These are phyloP conservation scores for Candida sp. DNA, from an alignment of 1,139 yeast genomes.

Conservation along the genomic window DNA sequence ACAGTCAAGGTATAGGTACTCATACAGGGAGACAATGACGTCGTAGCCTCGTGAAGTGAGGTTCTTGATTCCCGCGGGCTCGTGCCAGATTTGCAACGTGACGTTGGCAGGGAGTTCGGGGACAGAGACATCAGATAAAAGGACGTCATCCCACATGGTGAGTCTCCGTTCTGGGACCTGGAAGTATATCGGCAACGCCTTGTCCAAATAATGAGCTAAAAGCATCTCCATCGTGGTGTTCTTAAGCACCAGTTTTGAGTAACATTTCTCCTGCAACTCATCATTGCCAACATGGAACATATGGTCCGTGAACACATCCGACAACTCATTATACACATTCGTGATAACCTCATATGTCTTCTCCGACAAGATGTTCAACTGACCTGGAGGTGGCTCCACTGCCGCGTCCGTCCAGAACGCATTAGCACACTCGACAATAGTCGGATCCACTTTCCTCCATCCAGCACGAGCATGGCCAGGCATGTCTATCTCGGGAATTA, in stretches of 20 bases:
- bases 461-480: slow-evolving; percentile 56
- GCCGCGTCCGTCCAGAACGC: slow-evolving; percentile 32
- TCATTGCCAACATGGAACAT: slow-evolving; percentile 53
- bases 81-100: slow-evolving; percentile 47
- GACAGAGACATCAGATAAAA: slow-evolving; percentile 27
- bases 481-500: slow-evolving; percentile 52
- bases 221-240: slow-evolving; percentile 30
- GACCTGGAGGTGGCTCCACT: slow-evolving; percentile 53
- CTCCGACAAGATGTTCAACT: slow-evolving; percentile 41
- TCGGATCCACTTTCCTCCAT: slow-evolving; percentile 39
- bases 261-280: slow-evolving; percentile 44
- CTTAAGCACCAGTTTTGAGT: slow-evolving; percentile 19
- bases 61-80: slow-evolving; percentile 27
- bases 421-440: slow-evolving; percentile 37
- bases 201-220: slow-evolving; percentile 44
- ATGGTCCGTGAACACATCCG: slow-evolving; percentile 36
- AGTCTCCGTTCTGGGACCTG: slow-evolving; percentile 26
- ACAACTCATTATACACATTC: slow-evolving; percentile 41
- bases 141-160: slow-evolving; percentile 55
- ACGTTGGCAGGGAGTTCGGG: slow-evolving; percentile 33
- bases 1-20: slow-evolving; percentile 49
- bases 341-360: slow-evolving; percentile 38
- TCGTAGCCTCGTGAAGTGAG: slow-evolving; percentile 44
- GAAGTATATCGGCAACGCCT: slow-evolving; percentile 37
- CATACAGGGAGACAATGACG: slow-evolving; percentile 43